Percentiles rank a stretch among this genome's conserved stretches.
Evolutionary conservation across 176 grass and related monocot species (phyloP).

Genomic region (Oryza rufipogon): DNA sequence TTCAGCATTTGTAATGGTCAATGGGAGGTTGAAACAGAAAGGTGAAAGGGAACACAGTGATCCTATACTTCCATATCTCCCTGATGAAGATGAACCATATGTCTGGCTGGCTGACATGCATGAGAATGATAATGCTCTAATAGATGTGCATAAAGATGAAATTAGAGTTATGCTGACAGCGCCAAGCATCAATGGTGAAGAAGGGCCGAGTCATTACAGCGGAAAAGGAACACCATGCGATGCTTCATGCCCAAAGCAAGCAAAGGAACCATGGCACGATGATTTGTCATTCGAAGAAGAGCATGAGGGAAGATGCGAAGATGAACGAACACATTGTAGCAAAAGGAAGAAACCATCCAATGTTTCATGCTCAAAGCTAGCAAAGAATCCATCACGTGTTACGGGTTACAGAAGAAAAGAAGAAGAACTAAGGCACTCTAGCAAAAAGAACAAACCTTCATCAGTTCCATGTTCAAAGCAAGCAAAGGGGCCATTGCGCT

Average conservation of each 20-base stretch:
- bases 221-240: not conserved
- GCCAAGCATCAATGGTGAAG: not conserved
- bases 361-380: too few relatives aligned
- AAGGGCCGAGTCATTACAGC: not conserved
- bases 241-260: not conserved
- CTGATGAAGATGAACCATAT: not conserved
- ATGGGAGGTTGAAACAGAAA: slow-evolving; percentile 23
- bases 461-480: too few relatives aligned
- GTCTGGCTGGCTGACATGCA: not conserved
- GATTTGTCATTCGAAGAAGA: too few relatives aligned
- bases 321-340: too few relatives aligned
- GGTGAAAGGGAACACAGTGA: not conserved
- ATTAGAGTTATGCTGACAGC: not conserved
- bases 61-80: not conserved
- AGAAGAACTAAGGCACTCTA: too few relatives aligned
- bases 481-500: too few relatives aligned
- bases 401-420: too few relatives aligned
- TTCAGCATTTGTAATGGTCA: slow-evolving; percentile 21
- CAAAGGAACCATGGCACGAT: not conserved
- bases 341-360: too few relatives aligned
- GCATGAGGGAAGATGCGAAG: too few relatives aligned
- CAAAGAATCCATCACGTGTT: too few relatives aligned
- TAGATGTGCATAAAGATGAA: not conserved
- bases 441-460: too few relatives aligned
- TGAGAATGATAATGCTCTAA: not conserved